phyloP scores from a whole-genome alignment of 2,329 filamentous ascomycete species.

The Aaosphaeria pasadenensis region DNA sequence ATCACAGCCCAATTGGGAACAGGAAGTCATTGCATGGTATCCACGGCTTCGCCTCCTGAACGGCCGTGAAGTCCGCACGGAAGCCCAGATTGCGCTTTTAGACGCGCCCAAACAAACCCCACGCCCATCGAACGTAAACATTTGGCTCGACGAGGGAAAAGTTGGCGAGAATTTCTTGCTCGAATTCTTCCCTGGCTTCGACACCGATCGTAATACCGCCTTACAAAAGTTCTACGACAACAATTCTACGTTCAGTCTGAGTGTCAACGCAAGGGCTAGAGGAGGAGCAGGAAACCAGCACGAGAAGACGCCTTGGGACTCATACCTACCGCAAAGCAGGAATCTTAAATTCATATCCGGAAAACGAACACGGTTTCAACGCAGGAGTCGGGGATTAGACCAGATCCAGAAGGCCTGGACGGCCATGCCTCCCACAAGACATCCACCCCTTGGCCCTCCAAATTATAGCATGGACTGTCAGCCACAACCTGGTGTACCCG shows the following conservation, averaged over 20 bases:
- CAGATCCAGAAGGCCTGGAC: conserved; percentile 69
- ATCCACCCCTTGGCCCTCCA: conserved; percentile 67
- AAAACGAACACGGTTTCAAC: conserved; percentile 59
- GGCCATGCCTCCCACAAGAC: conserved; percentile 67
- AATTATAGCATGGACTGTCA: conserved; percentile 85
- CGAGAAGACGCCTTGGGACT: conserved; percentile 61
- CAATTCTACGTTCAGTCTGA: conserved; percentile 70
- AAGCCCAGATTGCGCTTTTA: conserved; percentile 20
- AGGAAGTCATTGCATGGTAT: conserved; percentile 76
- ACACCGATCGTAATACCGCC: conserved; percentile 65
- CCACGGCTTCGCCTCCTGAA: conserved; percentile 78
- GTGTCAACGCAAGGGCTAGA: conserved; percentile 63
- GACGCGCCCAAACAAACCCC: conserved; percentile 49
- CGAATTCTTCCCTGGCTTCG: conserved; percentile 71
- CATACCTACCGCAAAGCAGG: conserved; percentile 74
- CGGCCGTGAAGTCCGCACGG: conserved; percentile 63
- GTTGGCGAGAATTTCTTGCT: conserved; percentile 75
- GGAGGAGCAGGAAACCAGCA: conserved; percentile 39
- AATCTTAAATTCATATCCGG: conserved; percentile 71
- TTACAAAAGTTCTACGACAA: conserved; percentile 71
- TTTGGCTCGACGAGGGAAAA: conserved; percentile 70
- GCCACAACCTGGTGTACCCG: conserved; percentile 66
- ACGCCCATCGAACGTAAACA: conserved; percentile 61
- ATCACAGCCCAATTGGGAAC: conserved; percentile 52
- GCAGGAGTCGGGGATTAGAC: conserved; percentile 62